A percentile compares a stretch with the other conserved stretches of the same genome.
These are phyloP conservation scores for Gonapodya prolifera DNA, from an alignment of 192 early-diverging fungal species.

Conservation along the genomic window DNA sequence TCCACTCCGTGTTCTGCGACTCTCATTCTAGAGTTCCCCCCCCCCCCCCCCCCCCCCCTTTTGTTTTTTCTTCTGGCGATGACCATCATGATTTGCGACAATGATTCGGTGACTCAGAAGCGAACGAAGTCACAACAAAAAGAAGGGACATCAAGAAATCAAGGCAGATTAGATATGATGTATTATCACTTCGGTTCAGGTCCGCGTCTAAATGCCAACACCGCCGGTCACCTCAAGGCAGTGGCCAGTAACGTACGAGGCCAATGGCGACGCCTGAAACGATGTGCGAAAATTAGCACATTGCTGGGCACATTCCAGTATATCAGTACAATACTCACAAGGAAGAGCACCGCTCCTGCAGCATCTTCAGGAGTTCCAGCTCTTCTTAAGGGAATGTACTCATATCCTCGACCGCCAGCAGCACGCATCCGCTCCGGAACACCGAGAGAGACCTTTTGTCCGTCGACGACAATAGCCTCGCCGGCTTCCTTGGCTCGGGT, in stretches of 20 bases:
- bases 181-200: not conserved
- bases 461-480: slow-evolving; percentile 38
- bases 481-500: slow-evolving; percentile 52
- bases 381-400: slow-evolving; percentile 41
- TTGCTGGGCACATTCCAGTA: not conserved
- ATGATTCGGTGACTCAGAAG: not conserved
- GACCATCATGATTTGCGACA: not conserved
- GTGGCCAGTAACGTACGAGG: slow-evolving; percentile 42
- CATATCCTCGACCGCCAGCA: slow-evolving; percentile 17
- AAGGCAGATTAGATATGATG: not conserved
- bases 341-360: slow-evolving; percentile 38
- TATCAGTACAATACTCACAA: slow-evolving; percentile 7
- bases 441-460: slow-evolving; percentile 46
- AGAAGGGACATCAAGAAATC: not conserved
- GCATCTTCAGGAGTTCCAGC: slow-evolving; percentile 48
- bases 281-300: not conserved
- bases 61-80: no score
- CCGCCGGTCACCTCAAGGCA: slow-evolving; percentile 50
- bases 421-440: slow-evolving; percentile 35
- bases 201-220: slow-evolving; percentile 31
- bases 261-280: slow-evolving; percentile 33
- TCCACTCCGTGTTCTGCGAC: no score
- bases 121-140: not conserved
- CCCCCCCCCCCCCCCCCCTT: no score
- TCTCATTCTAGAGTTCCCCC: no score